Evolutionary conservation across 202 grass and related monocot species (phyloP).

Genomic region (Digitaria exilis): DNA sequence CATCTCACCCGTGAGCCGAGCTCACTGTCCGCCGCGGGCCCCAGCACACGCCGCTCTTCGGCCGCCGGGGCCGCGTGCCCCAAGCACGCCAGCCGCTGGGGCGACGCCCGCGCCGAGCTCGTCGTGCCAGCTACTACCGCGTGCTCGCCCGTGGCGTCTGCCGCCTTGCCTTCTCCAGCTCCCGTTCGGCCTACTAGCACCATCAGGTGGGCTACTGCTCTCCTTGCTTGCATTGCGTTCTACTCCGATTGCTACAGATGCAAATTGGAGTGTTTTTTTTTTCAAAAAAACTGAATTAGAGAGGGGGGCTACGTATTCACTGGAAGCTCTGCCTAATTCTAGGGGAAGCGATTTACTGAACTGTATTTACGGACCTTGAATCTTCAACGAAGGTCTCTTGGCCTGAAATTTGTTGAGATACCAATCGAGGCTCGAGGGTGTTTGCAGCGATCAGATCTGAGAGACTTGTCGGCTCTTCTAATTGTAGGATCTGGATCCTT

Average conservation of each 20-base stretch:
- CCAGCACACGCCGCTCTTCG: too few relatives aligned
- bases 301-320: background rate
- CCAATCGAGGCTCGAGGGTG: background rate
- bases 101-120: conserved; percentile 86
- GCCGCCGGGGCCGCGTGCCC: conserved; percentile 58
- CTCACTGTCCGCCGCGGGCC: too few relatives aligned
- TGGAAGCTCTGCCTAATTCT: background rate
- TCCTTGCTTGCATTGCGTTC: background rate
- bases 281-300: background rate
- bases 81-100: conserved; percentile 70
- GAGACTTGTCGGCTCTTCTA: background rate
- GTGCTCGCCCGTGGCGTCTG: too few relatives aligned
- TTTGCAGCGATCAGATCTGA: background rate
- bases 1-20: too few relatives aligned
- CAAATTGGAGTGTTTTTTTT: too few relatives aligned
- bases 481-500: background rate
- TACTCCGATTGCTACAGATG: background rate
- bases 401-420: background rate
- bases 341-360: background rate
- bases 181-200: conserved; percentile 31
- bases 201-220: conserved; percentile 41
- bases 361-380: too few relatives aligned
- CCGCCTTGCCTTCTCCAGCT: conserved; percentile 60
- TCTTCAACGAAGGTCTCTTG: background rate
- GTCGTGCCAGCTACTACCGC: conserved; percentile 71